These are phyloP conservation scores for Pachysandra terminalis DNA, from an alignment of 164 flowering plant genomes.

Conservation along the genomic window DNA sequence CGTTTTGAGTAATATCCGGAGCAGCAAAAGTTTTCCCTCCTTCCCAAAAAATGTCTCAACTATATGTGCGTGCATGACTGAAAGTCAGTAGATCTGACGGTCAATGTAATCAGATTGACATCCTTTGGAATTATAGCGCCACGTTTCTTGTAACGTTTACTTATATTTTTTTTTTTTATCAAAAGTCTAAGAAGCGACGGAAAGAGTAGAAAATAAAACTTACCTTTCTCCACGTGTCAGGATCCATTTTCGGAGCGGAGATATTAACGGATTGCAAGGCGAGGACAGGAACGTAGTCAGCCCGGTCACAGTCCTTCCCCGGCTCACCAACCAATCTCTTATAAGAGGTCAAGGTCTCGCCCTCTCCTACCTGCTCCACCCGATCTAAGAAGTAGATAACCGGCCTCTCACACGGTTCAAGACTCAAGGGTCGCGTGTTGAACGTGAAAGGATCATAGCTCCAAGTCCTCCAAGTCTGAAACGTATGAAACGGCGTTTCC, in stretches of 20 bases:
- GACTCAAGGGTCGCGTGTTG: constrained; percentile 48
- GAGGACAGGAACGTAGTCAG: constrained; percentile 17
- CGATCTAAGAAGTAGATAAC: constrained; percentile 35
- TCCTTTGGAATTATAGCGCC: too few relatives aligned
- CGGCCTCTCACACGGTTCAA: constrained; percentile 41
- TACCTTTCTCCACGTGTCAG: constrained; percentile 45
- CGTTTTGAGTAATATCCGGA: too few relatives aligned
- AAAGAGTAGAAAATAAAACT: constrained; percentile 18
- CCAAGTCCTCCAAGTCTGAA: constrained; percentile 58
- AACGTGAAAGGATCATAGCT: constrained; percentile 40
- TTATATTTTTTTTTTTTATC: too few relatives aligned
- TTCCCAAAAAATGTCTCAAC: too few relatives aligned
- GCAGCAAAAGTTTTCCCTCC: too few relatives aligned
- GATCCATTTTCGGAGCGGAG: constrained; percentile 28
- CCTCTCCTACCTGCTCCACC: constrained; percentile 14
- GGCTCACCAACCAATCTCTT: constrained; percentile 7
- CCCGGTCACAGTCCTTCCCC: constrained; percentile 15
- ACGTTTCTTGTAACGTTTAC: too few relatives aligned
- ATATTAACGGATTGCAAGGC: constrained; percentile 32
- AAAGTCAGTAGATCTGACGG: too few relatives aligned
- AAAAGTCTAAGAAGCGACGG: too few relatives aligned
- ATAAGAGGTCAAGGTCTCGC: constrained; percentile 28
- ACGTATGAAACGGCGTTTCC: constrained; percentile 56
- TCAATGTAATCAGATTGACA: too few relatives aligned
- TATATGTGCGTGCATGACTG: too few relatives aligned